Evolutionary conservation across 2,329 filamentous ascomycete species (phyloP).

Genomic region (Myriosclerotinia duriaeana): DNA sequence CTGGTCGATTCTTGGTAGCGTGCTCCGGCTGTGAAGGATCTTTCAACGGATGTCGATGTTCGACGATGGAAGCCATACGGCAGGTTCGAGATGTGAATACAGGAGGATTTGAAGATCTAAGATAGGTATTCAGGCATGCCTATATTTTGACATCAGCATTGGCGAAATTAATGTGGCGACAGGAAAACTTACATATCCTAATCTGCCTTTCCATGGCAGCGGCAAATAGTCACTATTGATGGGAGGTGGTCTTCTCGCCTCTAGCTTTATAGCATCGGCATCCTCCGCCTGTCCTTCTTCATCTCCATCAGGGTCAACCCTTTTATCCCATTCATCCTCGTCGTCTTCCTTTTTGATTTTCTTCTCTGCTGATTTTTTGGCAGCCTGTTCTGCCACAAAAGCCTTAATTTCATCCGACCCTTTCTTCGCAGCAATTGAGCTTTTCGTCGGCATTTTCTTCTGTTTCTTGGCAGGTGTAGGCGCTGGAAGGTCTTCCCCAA

Average conservation of each 20-base stretch:
- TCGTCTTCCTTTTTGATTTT: conserved; percentile 36
- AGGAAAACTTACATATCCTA: conserved; percentile 71
- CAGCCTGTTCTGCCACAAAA: conserved; percentile 38
- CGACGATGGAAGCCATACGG: conserved; percentile 83
- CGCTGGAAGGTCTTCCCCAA: conserved; percentile 13
- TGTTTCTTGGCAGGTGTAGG: conserved; percentile 32
- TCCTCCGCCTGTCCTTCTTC: conserved; percentile 35
- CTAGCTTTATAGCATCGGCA: conserved; percentile 36
- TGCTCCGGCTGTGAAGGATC: conserved; percentile 77
- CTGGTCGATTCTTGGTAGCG: conserved; percentile 79
- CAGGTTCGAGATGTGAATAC: conserved; percentile 91
- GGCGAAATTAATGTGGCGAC: background rate
- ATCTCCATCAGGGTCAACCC: conserved; percentile 37
- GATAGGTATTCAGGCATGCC: conserved; percentile 91
- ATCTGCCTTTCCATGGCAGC: conserved; percentile 82
- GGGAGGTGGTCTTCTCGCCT: conserved; percentile 56
- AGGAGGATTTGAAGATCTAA: conserved; percentile 76
- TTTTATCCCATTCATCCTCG: conserved; percentile 36
- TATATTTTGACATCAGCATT: conserved; percentile 36
- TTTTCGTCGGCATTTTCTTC: conserved; percentile 38
- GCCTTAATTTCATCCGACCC: conserved; percentile 40
- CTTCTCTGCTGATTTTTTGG: conserved; percentile 34
- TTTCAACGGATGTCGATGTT: conserved; percentile 78
- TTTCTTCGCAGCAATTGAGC: conserved; percentile 39
- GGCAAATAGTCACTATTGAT: conserved; percentile 83